Evolutionary conservation across 495 filamentous ascomycete genomes (phyloP), one percentile per base, ranked within the genome.

Genomic region (Penicillium samsonianum): DNA sequence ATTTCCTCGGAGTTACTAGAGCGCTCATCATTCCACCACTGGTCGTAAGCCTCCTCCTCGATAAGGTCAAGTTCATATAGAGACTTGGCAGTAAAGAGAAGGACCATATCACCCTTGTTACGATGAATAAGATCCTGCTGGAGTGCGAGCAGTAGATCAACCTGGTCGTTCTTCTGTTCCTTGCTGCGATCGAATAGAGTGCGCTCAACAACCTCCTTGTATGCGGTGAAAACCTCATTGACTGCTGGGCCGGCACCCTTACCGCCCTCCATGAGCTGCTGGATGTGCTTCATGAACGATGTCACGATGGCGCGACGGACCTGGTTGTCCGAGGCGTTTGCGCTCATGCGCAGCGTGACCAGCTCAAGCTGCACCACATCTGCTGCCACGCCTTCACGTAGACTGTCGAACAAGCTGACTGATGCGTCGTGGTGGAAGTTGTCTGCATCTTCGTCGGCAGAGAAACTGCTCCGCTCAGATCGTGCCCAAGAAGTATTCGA

Each of bases 311-410:
- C 90, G 4, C 87, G 88, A 23, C 93, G 90, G 58, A 97, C 89
- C 69, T 92, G 86, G 63, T 87, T 80, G 61, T 96, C 92, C 2
- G 88, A 90, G 6, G 94, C 95, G 67, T 99, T 91, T 59, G 87
- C 88, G 22, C 85, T 88, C 74, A 99, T 89, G 6, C 92, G 85
- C 35, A 96, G 81, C 62, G 89, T 87, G 74, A 88, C 94, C 41
- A 99, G 86, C 68, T 99, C 94, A 11, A 98, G 79, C 62, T 90
- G 87, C 9, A 94, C 91, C 11, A 88, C 88, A 65, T 94, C 90
- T n/a, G 90, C 84, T 40, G 90, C 84, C 49, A 88, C 86, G 14
- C 79, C 79, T 44, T 87, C 82, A 53, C 84, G 84, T 37, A 99
- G 78, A 41, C 91, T 86, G 64, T 96, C 91, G 44, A 92, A 82